Percentiles rank a stretch among this genome's conserved stretches.
Conservation (phyloP, 306 rosid genomes). For the Lathyrus tuberosus region DNA sequence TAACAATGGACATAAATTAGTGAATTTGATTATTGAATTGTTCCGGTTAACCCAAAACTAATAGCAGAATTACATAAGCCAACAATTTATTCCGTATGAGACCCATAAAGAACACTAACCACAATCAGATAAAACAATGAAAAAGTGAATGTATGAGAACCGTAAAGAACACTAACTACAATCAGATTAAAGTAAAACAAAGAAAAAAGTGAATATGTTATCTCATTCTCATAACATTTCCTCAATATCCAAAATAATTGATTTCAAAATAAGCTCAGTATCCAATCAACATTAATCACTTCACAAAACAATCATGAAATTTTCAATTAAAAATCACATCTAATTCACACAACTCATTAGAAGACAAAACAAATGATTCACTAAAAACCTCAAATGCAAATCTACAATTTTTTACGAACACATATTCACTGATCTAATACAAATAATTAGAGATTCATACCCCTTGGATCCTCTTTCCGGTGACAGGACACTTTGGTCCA, state of each 20-base stretch:
- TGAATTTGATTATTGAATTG: neutral
- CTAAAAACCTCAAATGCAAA: neutral
- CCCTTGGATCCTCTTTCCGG: constrained; percentile 96
- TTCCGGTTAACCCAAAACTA: neutral
- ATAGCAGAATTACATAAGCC: neutral
- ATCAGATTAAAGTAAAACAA: too few relatives aligned
- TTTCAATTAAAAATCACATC: neutral
- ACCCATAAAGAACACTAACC: too few relatives aligned
- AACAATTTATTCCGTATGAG: too few relatives aligned
- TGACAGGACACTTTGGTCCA: constrained; percentile 92
- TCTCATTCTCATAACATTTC: too few relatives aligned
- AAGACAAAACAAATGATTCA: neutral
- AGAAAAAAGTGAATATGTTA: too few relatives aligned
- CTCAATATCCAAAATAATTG: too few relatives aligned
- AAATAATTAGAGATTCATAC: constrained; percentile 38
- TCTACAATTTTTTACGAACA: neutral
- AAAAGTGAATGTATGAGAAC: too few relatives aligned
- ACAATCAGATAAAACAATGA: too few relatives aligned
- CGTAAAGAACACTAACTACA: too few relatives aligned
- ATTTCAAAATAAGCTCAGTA: neutral
- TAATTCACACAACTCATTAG: neutral
- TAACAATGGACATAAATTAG: neutral
- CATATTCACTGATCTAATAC: neutral
- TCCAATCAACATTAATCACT: neutral
- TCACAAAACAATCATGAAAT: neutral